Evolutionary conservation across 1,139 yeast species (phyloP).

Genomic region (Pichiaceae sp.): DNA sequence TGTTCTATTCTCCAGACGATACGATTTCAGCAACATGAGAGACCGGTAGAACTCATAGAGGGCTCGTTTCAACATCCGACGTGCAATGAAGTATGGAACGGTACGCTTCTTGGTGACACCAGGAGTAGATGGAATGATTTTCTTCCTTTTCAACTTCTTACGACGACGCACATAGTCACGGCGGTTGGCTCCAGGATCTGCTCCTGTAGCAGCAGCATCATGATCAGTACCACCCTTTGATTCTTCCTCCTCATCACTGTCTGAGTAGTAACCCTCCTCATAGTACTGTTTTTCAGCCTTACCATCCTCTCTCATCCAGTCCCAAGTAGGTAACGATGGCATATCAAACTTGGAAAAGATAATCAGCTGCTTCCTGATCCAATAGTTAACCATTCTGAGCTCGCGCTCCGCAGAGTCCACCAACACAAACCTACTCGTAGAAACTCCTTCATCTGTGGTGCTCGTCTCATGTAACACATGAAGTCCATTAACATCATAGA

Average conservation of each 20-base stretch:
- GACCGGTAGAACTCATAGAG: slow-evolving; percentile 73
- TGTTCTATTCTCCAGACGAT: slow-evolving; percentile 69
- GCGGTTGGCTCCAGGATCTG: slow-evolving; percentile 3
- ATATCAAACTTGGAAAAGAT: slow-evolving; percentile 38
- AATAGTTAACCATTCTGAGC: slow-evolving; percentile 12
- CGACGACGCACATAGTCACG: slow-evolving; percentile 27
- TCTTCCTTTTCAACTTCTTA: slow-evolving; percentile 4
- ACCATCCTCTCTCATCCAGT: slow-evolving; percentile 29
- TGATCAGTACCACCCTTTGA: slow-evolving; percentile 4
- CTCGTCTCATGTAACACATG: slow-evolving; percentile 2
- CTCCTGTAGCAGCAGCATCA: slow-evolving; percentile 3
- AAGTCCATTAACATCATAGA: background rate
- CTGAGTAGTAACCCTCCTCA: slow-evolving; percentile 21
- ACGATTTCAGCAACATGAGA: slow-evolving; percentile 69
- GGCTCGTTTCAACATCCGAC: slow-evolving; percentile 69
- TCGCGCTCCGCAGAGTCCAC: slow-evolving; percentile 11
- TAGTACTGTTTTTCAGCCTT: slow-evolving; percentile 25
- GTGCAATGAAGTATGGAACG: slow-evolving; percentile 64
- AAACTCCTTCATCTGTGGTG: slow-evolving; percentile 5
- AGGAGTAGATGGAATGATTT: slow-evolving; percentile 2
- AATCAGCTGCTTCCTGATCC: slow-evolving; percentile 25
- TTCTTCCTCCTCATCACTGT: slow-evolving; percentile 7
- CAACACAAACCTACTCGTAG: background rate
- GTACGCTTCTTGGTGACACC: background rate
- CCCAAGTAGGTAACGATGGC: slow-evolving; percentile 49